These are phyloP conservation scores for Phytophthora ohioensis DNA, from an alignment of 352 stramenopile genomes.

Conservation along the genomic window DNA sequence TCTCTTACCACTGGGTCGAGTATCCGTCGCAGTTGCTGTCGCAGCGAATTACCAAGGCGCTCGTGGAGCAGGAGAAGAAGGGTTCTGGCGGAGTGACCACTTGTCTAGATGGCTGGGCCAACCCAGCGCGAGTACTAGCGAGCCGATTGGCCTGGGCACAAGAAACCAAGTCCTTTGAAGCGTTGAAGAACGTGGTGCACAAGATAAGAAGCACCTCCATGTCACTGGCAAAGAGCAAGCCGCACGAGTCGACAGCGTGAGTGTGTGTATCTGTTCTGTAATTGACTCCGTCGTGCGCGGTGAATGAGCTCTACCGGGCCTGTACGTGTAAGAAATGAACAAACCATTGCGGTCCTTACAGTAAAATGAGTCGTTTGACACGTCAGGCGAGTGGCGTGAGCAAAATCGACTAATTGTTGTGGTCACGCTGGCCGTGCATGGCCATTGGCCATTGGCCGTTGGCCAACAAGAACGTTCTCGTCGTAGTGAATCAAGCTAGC, in stretches of 20 bases:
- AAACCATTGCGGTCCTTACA: background rate
- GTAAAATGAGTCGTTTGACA: background rate
- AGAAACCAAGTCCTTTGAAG: conserved; percentile 17
- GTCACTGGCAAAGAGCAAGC: conserved; percentile 13
- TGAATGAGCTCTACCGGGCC: background rate
- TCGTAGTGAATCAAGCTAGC: background rate
- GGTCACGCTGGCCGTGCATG: background rate
- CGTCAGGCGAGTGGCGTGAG: background rate
- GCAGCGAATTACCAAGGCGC: conserved; percentile 32
- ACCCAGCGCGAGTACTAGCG: conserved; percentile 7
- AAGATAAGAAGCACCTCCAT: conserved; percentile 24
- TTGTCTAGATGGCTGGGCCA: conserved; percentile 9
- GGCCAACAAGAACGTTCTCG: too few relatives aligned
- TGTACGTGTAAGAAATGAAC: background rate
- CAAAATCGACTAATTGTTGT: conserved; percentile 26
- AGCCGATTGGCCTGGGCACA: conserved; percentile 26
- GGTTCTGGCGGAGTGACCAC: conserved; percentile 14
- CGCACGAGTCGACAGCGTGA: conserved; percentile 28
- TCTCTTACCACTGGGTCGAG: conserved; percentile 54
- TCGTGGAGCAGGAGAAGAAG: conserved; percentile 27
- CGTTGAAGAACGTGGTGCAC: conserved; percentile 16
- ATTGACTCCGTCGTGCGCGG: background rate
- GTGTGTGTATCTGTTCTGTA: conserved; percentile 13
- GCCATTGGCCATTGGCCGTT: too few relatives aligned
- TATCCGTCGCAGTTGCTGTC: conserved; percentile 52